These are phyloP conservation scores for Exophiala alcalophila DNA, from an alignment of 2,329 filamentous ascomycete species.

Conservation along the genomic window DNA sequence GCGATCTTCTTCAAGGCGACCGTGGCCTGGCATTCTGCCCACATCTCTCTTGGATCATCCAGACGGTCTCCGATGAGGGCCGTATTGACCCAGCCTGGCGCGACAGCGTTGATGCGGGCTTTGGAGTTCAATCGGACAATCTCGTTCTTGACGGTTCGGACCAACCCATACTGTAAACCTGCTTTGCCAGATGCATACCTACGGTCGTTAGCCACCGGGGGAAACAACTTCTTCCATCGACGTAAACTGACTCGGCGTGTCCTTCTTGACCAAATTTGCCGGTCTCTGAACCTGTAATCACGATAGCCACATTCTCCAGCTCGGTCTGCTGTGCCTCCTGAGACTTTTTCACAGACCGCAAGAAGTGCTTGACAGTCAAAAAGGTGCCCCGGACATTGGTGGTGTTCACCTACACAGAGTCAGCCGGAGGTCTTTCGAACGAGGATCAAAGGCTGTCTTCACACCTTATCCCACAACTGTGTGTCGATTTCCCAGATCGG, in stretches of 20 bases:
- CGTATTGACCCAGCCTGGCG: slow-evolving; percentile 50
- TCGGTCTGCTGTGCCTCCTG: slow-evolving; percentile 43
- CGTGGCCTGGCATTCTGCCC: slow-evolving; percentile 51
- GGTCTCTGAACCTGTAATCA: slow-evolving; percentile 54
- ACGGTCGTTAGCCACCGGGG: neutral
- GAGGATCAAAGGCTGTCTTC: neutral
- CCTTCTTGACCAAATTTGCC: slow-evolving; percentile 52
- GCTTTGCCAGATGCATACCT: slow-evolving; percentile 51
- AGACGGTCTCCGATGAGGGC: slow-evolving; percentile 49
- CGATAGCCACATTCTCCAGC: slow-evolving; percentile 51
- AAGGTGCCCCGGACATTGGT: slow-evolving; percentile 54
- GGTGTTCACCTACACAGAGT: slow-evolving; percentile 37
- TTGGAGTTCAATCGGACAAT: slow-evolving; percentile 51
- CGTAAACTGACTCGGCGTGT: slow-evolving; percentile 43
- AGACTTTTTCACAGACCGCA: slow-evolving; percentile 41
- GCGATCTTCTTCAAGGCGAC: slow-evolving; percentile 49
- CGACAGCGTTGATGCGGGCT: slow-evolving; percentile 54
- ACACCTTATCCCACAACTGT: slow-evolving; percentile 51
- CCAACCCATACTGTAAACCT: slow-evolving; percentile 53
- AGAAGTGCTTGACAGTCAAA: slow-evolving; percentile 56
- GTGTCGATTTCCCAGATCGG: slow-evolving; percentile 54
- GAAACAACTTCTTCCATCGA: too few relatives aligned
- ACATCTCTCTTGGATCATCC: slow-evolving; percentile 51
- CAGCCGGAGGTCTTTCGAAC: slow-evolving; percentile 36
- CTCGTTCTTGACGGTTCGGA: slow-evolving; percentile 54